A percentile compares a stretch with the other conserved stretches of the same genome.
These are phyloP conservation scores for Barnettozyma populi DNA, from an alignment of 805 yeast species.

Conservation along the genomic window DNA sequence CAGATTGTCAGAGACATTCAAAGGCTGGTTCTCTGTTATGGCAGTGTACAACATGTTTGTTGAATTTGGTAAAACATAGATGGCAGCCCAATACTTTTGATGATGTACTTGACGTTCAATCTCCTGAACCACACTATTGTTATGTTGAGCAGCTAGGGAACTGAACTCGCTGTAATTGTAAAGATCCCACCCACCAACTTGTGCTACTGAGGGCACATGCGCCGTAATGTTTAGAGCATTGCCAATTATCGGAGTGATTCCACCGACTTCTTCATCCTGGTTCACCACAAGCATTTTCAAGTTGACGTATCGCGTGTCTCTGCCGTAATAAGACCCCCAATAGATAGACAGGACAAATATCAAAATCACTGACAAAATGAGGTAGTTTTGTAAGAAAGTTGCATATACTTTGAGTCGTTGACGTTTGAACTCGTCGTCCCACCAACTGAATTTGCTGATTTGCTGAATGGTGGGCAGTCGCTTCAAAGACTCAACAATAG, in stretches of 20 bases:
- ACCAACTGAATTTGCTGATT: constrained; percentile 17
- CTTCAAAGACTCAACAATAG: constrained; percentile 17
- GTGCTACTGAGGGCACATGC: constrained; percentile 2
- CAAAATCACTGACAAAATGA: constrained; percentile 21
- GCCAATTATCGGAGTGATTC: constrained; percentile 18
- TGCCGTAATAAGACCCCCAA: constrained; percentile 28
- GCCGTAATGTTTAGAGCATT: constrained; percentile 7
- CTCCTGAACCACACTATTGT: constrained; percentile 28
- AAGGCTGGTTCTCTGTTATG: constrained; percentile 16
- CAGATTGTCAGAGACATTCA: constrained; percentile 20
- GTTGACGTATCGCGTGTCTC: constrained; percentile 11
- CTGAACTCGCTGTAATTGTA: constrained; percentile 21
- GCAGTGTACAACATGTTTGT: constrained; percentile 28
- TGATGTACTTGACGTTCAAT: constrained; percentile 39
- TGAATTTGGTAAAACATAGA: constrained; percentile 46
- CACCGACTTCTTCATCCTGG: constrained; percentile 18
- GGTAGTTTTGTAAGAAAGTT: constrained; percentile 16
- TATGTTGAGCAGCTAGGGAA: constrained; percentile 14
- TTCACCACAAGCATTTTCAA: constrained; percentile 23
- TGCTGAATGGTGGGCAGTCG: constrained; percentile 11
- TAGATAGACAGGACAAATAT: constrained; percentile 25
- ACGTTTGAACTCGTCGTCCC: constrained; percentile 17
- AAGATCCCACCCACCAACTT: constrained; percentile 26
- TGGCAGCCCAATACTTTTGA: constrained; percentile 56
- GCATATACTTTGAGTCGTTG: constrained; percentile 15